Evolutionary conservation across 306 rosid genomes (phyloP), one percentile per base, ranked within the genome.

Genomic region (Ammopiptanthus mongolicus): DNA sequence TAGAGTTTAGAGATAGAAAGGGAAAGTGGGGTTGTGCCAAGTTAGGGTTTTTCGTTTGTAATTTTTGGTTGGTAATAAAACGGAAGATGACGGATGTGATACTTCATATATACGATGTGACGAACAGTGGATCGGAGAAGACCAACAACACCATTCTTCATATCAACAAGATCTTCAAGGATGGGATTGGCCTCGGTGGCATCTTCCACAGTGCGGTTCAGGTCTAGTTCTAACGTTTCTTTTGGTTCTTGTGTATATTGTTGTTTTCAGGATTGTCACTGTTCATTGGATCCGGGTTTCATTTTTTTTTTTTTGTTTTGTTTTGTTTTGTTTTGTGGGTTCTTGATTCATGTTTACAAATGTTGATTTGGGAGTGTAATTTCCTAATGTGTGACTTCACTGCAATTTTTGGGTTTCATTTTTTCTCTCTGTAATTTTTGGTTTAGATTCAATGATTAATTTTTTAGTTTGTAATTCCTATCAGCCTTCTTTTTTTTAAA

Each of bases 91-190:
- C 89, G 78, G 98, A 96, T 77, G 99, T 96, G 73, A 79, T 64
- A 52, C 80, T 96, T 77, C 98, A 96, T 74, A 81, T 96, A 76
- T 92, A 96, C 57, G 99, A 96, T 42, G 98, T 96, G 59, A 96
- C 99, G 53, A 96, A 96, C 75, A 96, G 98, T 85, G 99, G 98
- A 96, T 96, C 99, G 47, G 99, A 96, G 46, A 92, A 92, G 79
- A 91, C 99, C 9, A 96, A 96, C 82, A 90, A 46, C 82, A 96
- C 99, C 80, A 96, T 96, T 84, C 76, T 96, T 69, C 89, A 96
- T 77, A 96, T 92, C 97, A 96, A 96, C 79, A 96, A 86, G 98
- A 90, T 96, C 86, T 96, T 96, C 84, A 96, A 92, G 78, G 99
- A 96, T 72, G 98, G 99, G 46, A 96, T 96, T 69, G 98, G 99